phyloP scores from a whole-genome alignment of 2,329 filamentous ascomycete species.

The Aspergillus quadrilineatus region DNA sequence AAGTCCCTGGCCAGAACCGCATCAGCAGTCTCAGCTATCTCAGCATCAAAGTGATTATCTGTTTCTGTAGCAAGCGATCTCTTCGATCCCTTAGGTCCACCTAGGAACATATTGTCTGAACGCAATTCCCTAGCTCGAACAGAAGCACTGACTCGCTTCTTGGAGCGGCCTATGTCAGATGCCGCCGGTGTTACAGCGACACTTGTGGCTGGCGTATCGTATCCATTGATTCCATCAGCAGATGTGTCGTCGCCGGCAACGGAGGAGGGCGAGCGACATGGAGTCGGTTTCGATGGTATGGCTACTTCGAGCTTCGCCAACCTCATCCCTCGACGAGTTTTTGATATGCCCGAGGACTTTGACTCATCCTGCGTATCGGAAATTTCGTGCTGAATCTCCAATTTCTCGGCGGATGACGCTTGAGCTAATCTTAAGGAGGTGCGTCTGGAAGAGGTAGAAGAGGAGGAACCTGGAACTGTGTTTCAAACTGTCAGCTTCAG shows the following conservation, averaged over 20 bases:
- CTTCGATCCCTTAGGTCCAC: slow-evolving; percentile 41
- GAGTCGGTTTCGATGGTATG: slow-evolving; percentile 29
- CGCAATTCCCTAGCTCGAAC: slow-evolving; percentile 49
- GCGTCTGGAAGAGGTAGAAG: slow-evolving; percentile 20
- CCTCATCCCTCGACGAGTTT: neutral
- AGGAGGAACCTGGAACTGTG: slow-evolving; percentile 2
- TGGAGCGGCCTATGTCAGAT: slow-evolving; percentile 33
- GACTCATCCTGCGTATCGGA: slow-evolving; percentile 1
- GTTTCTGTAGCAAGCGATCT: slow-evolving; percentile 46
- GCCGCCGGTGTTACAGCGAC: slow-evolving; percentile 55
- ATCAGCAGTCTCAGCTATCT: slow-evolving; percentile 39
- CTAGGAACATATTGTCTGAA: slow-evolving; percentile 47
- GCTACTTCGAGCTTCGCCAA: slow-evolving; percentile 29
- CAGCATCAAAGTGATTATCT: slow-evolving; percentile 30
- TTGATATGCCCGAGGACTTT: neutral
- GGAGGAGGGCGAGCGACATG: slow-evolving; percentile 32
- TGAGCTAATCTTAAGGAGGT: slow-evolving; percentile 26
- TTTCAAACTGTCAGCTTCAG: neutral
- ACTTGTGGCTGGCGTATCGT: slow-evolving; percentile 64
- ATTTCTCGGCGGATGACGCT: slow-evolving; percentile 7
- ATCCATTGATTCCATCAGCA: slow-evolving; percentile 49
- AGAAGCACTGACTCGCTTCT: slow-evolving; percentile 43
- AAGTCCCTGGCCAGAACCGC: slow-evolving; percentile 57
- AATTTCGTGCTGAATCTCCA: slow-evolving; percentile 14
- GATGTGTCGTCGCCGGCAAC: slow-evolving; percentile 42